Conservation (phyloP, 169 alveolate genomes). For the Eimeria praecox region DNA sequence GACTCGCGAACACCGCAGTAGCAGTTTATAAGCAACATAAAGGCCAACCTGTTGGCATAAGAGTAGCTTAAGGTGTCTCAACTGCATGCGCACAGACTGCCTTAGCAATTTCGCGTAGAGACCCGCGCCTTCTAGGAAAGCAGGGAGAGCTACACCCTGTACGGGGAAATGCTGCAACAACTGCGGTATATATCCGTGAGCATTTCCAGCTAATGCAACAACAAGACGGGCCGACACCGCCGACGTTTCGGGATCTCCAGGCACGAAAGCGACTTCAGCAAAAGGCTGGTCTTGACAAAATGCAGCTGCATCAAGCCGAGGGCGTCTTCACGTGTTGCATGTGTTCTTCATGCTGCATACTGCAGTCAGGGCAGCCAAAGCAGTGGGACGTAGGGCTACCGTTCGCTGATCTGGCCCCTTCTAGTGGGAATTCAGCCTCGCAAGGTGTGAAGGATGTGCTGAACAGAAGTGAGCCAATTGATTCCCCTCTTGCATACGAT, state of each 20-base stretch:
- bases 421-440: background rate
- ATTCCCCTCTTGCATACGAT: background rate
- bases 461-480: slow-evolving; percentile 2
- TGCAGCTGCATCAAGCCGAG: background rate
- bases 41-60: background rate
- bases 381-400: background rate
- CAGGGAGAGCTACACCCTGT: slow-evolving; percentile 54
- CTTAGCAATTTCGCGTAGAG: slow-evolving; percentile 54
- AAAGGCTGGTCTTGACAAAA: background rate
- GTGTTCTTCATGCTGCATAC: slow-evolving; percentile 46
- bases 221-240: background rate
- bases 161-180: slow-evolving; percentile 36
- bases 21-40: background rate
- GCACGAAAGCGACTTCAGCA: background rate
- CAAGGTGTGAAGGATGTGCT: background rate
- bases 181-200: slow-evolving; percentile 37
- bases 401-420: background rate
- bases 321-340: slow-evolving; percentile 40
- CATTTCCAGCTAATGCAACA: background rate
- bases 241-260: background rate
- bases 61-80: background rate
- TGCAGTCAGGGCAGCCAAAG: slow-evolving; percentile 2
- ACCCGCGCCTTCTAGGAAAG: slow-evolving; percentile 71
- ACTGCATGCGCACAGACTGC: slow-evolving; percentile 66
- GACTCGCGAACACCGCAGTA: background rate